These are phyloP conservation scores for Heliamphora pulchella DNA, from an alignment of 179 eudicot species.

Conservation along the genomic window DNA sequence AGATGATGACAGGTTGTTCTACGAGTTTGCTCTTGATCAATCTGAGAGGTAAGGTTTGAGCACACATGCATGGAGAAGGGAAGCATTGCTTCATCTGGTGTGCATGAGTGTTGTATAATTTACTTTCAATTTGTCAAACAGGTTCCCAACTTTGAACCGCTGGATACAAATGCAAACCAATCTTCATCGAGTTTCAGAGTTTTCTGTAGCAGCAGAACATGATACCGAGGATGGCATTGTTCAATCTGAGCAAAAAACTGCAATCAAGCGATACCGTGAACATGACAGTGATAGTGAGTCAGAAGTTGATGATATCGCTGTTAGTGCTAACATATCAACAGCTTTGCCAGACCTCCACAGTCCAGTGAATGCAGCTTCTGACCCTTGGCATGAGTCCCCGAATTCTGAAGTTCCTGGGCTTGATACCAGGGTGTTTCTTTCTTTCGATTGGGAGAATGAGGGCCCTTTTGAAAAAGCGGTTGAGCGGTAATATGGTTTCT, in stretches of 20 bases:
- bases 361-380: conserved; percentile 40
- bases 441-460: conserved; percentile 98
- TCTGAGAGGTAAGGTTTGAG: conserved; percentile 66
- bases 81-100: neutral
- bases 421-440: conserved; percentile 54
- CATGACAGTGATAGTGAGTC: conserved; percentile 73
- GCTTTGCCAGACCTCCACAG: conserved; percentile 35
- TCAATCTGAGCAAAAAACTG: conserved; percentile 35
- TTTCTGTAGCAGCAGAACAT: conserved; percentile 55
- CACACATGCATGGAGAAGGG: neutral
- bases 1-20: conserved; percentile 81
- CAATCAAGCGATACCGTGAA: conserved; percentile 70
- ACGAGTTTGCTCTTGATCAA: conserved; percentile 95
- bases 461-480: conserved; percentile 89
- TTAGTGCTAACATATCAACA: conserved; percentile 28
- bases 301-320: conserved; percentile 59
- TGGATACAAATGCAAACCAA: conserved; percentile 99
- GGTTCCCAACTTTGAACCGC: conserved; percentile 98
- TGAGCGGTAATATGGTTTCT: conserved; percentile 47
- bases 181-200: conserved; percentile 89
- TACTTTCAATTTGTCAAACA: conserved; percentile 28
- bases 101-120: neutral
- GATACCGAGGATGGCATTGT: conserved; percentile 32
- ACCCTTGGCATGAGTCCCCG: conserved; percentile 42
- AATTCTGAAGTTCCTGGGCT: conserved; percentile 43